These are phyloP conservation scores for Aspergillus sp. DNA, from an alignment of 2,329 filamentous ascomycete species.

Conservation along the genomic window DNA sequence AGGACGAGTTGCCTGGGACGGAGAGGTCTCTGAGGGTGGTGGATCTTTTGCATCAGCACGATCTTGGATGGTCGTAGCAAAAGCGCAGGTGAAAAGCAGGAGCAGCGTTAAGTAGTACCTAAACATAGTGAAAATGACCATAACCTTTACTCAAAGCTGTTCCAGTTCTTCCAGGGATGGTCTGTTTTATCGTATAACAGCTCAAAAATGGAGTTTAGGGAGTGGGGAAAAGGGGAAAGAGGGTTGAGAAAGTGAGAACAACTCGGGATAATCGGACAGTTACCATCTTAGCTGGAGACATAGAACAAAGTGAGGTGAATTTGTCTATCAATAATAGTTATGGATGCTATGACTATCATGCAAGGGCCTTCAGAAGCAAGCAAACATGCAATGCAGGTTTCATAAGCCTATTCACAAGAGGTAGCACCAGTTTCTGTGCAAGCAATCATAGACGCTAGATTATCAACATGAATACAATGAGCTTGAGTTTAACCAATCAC, in stretches of 20 bases:
- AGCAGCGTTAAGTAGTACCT: background rate
- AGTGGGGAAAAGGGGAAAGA: no score
- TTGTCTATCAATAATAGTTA: background rate
- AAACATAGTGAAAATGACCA: background rate
- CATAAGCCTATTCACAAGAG: background rate
- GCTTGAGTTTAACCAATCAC: background rate
- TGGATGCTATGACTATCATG: background rate
- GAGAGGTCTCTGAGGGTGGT: conserved; percentile 2
- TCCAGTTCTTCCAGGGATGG: no score
- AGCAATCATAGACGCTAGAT: background rate
- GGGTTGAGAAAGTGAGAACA: no score
- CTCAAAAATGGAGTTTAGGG: no score
- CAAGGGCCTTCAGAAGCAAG: no score
- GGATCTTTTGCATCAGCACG: background rate
- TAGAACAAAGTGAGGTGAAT: background rate
- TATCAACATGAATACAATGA: background rate
- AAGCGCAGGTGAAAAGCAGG: background rate
- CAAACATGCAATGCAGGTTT: no score
- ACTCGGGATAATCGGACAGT: no score
- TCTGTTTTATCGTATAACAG: no score
- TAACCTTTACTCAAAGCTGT: background rate
- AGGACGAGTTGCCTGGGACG: conserved; percentile 5
- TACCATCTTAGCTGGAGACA: background rate
- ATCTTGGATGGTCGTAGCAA: background rate
- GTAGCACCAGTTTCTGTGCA: background rate